These are phyloP conservation scores for Lasiodiplodia theobromae DNA, from an alignment of 2,329 filamentous ascomycete species.

Conservation along the genomic window DNA sequence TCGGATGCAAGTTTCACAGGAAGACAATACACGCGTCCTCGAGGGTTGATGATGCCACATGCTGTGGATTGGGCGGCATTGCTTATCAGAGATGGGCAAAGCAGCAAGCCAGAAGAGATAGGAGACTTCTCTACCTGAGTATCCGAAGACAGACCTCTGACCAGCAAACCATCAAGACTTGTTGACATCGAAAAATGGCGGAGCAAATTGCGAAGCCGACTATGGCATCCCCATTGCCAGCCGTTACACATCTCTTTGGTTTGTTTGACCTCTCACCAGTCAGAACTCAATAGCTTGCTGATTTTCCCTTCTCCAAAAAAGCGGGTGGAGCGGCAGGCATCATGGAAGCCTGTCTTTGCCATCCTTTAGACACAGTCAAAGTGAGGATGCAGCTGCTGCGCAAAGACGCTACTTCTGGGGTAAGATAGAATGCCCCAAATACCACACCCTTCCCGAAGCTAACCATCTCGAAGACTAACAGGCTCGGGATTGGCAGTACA, in stretches of 20 bases:
- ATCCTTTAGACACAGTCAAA: constrained; percentile 17
- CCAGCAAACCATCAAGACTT: no score
- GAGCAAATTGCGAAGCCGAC: background rate
- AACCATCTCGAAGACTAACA: background rate
- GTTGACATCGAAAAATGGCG: background rate
- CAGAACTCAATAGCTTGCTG: background rate
- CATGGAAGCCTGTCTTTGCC: constrained; percentile 12
- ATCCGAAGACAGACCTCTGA: no score
- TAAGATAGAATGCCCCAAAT: background rate
- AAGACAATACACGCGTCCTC: background rate
- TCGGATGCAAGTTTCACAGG: background rate
- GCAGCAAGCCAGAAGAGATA: no score
- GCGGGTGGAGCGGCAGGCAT: constrained; percentile 13
- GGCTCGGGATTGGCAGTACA: background rate
- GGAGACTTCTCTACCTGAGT: no score
- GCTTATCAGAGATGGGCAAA: no score
- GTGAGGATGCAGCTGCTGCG: background rate
- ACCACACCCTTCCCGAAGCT: background rate
- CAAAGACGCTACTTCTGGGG: background rate
- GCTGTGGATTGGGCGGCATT: no score
- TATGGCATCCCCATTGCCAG: background rate
- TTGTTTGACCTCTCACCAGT: background rate
- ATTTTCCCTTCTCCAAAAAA: background rate
- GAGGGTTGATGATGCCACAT: background rate
- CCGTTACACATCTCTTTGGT: background rate